These are phyloP conservation scores for Epithemia pelagica DNA, from an alignment of 108 stramenopile species.

Conservation along the genomic window DNA sequence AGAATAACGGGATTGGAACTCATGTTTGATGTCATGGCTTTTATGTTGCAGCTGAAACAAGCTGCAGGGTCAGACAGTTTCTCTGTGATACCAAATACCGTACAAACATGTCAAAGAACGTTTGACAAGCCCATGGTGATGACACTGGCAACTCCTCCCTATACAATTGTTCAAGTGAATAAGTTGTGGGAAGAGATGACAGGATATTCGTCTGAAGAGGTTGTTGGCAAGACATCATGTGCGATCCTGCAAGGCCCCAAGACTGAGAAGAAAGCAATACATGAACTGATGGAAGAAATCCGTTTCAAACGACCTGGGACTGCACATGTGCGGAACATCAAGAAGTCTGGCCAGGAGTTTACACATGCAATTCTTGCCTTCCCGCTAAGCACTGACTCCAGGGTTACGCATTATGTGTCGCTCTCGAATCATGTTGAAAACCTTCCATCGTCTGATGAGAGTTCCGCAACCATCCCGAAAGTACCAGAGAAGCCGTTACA, in stretches of 20 bases:
- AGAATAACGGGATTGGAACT: slow-evolving; percentile 84
- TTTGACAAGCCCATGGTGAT: slow-evolving; percentile 83
- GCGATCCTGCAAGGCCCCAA: slow-evolving; percentile 61
- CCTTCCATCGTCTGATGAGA: no score
- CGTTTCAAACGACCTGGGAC: slow-evolving; percentile 71
- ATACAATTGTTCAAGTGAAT: slow-evolving; percentile 86
- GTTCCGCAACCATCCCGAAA: background rate
- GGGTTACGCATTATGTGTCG: slow-evolving; percentile 73
- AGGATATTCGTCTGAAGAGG: slow-evolving; percentile 73
- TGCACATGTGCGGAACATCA: slow-evolving; percentile 64
- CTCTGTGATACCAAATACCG: slow-evolving; percentile 80
- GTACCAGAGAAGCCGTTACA: background rate
- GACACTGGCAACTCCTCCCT: slow-evolving; percentile 75
- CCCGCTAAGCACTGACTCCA: slow-evolving; percentile 79
- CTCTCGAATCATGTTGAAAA: slow-evolving; percentile 51
- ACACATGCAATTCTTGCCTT: slow-evolving; percentile 56
- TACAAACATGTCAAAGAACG: slow-evolving; percentile 73
- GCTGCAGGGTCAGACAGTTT: slow-evolving; percentile 77
- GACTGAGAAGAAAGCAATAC: slow-evolving; percentile 38
- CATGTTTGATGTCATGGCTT: slow-evolving; percentile 97
- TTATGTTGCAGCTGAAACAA: slow-evolving; percentile 96
- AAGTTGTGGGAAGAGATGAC: slow-evolving; percentile 86
- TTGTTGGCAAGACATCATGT: slow-evolving; percentile 72
- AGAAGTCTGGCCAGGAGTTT: slow-evolving; percentile 53
- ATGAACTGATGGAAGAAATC: slow-evolving; percentile 62